Conservation (phyloP, 345 rosid genomes). For the rapeseed (Brassica napus) region Da-Ae NC_063445.1:5774001-5774500, state of each 20-base stretch:
- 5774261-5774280: conserved; percentile 58
- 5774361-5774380: conserved; percentile 76
- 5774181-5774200: neutral
- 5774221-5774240: conserved; percentile 86
- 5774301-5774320: conserved; percentile 6
- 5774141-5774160: conserved; percentile 11
- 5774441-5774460: conserved; percentile 97
- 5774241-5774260: conserved; percentile 67
- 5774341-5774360: neutral
- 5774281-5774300: conserved; percentile 81
- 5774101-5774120: conserved; percentile 79
- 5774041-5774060: conserved; percentile 61
- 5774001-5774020: conserved; percentile 30
- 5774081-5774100: conserved; percentile 66
- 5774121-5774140: conserved; percentile 10
- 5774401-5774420: conserved; percentile 90
- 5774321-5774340: neutral
- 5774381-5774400: conserved; percentile 91
- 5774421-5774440: conserved; percentile 83
- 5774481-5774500: conserved; percentile 48
- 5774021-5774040: conserved; percentile 89
- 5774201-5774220: conserved; percentile 60
- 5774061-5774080: conserved; percentile 81
- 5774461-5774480: conserved; percentile 87
- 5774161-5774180: neutral